phyloP scores from a whole-genome alignment of 192 early-diverging fungal genomes.

The Podila epigama region DNA sequence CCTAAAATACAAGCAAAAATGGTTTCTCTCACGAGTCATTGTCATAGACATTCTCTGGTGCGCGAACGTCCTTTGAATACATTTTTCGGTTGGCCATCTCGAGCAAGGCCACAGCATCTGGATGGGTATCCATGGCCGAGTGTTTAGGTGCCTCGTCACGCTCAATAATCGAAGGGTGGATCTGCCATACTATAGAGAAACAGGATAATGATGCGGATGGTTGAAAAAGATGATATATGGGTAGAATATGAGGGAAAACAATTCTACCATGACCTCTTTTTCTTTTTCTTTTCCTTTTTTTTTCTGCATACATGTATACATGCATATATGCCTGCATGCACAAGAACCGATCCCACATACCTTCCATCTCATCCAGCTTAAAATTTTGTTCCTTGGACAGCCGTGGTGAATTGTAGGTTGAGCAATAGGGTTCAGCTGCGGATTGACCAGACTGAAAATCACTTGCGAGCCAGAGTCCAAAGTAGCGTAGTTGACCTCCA shows the following conservation, averaged over 20 bases:
- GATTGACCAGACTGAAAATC: constrained; percentile 70
- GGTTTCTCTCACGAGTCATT: constrained; percentile 10
- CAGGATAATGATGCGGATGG: neutral
- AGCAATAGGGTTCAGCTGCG: constrained; percentile 61
- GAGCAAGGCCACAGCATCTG: constrained; percentile 73
- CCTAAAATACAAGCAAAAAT: neutral
- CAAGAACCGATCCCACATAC: too few species aligned
- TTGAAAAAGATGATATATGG: neutral
- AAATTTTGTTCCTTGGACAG: constrained; percentile 65
- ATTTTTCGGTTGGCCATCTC: constrained; percentile 77
- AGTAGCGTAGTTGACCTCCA: constrained; percentile 79
- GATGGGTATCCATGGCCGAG: constrained; percentile 65
- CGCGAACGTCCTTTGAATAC: constrained; percentile 69
- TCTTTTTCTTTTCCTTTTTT: neutral
- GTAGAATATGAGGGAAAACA: neutral
- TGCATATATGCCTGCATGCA: too few species aligned
- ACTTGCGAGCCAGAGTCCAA: constrained; percentile 73
- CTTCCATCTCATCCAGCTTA: constrained; percentile 71
- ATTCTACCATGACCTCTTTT: too few species aligned
- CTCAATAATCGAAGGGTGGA: constrained; percentile 60
- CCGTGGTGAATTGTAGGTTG: constrained; percentile 68
- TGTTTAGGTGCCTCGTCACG: constrained; percentile 50
- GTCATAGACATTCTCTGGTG: constrained; percentile 46
- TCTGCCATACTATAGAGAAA: constrained; percentile 67
- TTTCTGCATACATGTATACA: neutral